phyloP scores from a whole-genome alignment of 495 filamentous ascomycete species.

The Penicillium tannophilum region DNA sequence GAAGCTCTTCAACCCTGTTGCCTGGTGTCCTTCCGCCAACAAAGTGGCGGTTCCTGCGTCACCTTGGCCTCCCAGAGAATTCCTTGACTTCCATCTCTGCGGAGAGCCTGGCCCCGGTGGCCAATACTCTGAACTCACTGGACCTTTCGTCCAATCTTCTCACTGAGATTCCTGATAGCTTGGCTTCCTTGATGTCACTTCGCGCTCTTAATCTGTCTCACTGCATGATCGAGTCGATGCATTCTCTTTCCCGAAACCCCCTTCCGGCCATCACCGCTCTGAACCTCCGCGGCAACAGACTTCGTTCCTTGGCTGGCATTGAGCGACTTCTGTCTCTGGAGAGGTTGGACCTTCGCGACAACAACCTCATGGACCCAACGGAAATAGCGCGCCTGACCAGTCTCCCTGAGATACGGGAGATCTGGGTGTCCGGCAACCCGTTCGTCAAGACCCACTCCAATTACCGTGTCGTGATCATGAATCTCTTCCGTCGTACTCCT shows the following conservation, averaged over 20 bases:
- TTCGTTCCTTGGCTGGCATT: slow-evolving; percentile 85
- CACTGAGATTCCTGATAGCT: slow-evolving; percentile 83
- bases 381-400: slow-evolving; percentile 88
- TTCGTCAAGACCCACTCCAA: slow-evolving; percentile 84
- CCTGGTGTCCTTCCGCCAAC: slow-evolving; percentile 67
- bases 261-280: slow-evolving; percentile 91
- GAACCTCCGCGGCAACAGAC: slow-evolving; percentile 87
- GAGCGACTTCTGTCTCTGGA: slow-evolving; percentile 88
- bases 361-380: slow-evolving; percentile 83
- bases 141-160: slow-evolving; percentile 93
- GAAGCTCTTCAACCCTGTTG: slow-evolving; percentile 74
- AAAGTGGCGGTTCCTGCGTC: slow-evolving; percentile 93
- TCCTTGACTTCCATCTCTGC: slow-evolving; percentile 76
- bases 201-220: slow-evolving; percentile 88
- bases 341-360: slow-evolving; percentile 88
- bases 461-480: slow-evolving; percentile 91
- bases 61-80: slow-evolving; percentile 91
- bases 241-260: slow-evolving; percentile 82
- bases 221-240: slow-evolving; percentile 96
- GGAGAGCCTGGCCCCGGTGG: slow-evolving; percentile 74
- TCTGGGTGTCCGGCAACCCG: slow-evolving; percentile 88
- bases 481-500: slow-evolving; percentile 89
- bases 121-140: slow-evolving; percentile 83
- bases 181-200: slow-evolving; percentile 78
- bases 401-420: slow-evolving; percentile 86